phyloP scores from a whole-genome alignment of 805 yeast genomes.

The Suhomyces pyralidae region DNA sequence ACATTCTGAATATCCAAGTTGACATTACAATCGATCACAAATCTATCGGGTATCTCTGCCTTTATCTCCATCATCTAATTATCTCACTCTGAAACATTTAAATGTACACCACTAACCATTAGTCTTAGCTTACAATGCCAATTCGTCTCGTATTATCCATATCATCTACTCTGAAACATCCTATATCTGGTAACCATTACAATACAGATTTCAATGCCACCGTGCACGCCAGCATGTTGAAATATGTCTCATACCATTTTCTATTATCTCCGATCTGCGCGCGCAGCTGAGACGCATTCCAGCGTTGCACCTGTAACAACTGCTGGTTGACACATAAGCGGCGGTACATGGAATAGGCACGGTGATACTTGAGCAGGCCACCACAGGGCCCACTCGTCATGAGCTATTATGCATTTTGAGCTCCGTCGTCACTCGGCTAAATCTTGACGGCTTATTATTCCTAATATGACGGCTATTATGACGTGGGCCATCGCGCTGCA shows the following conservation, averaged over 20 bases:
- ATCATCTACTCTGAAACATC: background rate
- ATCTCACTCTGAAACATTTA: too few relatives aligned
- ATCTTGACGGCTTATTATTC: background rate
- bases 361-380: background rate
- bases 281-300: background rate
- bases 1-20: too few relatives aligned
- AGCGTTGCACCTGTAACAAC: background rate
- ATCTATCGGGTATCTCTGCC: too few relatives aligned
- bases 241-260: too few relatives aligned
- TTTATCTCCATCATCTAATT: too few relatives aligned
- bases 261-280: background rate
- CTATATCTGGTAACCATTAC: background rate
- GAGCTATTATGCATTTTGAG: background rate
- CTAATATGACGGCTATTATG: background rate
- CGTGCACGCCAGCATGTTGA: too few relatives aligned
- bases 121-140: too few relatives aligned
- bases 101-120: too few relatives aligned
- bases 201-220: background rate
- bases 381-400: background rate
- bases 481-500: background rate
- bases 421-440: background rate
- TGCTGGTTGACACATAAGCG: too few relatives aligned
- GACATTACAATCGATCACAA: too few relatives aligned
- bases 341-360: background rate
- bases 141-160: too few relatives aligned